phyloP scores from a whole-genome alignment of 345 rosid genomes.

The Boechera retrofracta region DNA sequence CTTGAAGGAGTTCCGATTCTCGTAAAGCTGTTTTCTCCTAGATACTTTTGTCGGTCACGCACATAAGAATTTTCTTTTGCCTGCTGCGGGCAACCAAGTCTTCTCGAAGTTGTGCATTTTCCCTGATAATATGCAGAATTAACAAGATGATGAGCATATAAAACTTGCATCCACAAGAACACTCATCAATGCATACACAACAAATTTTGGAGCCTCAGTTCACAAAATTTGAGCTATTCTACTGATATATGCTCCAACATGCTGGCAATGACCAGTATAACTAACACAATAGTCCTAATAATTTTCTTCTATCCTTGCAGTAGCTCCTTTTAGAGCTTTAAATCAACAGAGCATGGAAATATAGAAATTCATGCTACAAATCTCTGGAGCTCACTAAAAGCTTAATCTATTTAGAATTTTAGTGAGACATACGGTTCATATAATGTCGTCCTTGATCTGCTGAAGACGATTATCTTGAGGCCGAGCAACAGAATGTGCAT shows the following conservation, averaged over 20 bases:
- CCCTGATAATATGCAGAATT: constrained; percentile 49
- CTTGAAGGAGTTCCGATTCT: constrained; percentile 72
- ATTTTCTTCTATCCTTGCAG: not conserved
- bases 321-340: not conserved
- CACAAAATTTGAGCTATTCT: constrained; percentile 5
- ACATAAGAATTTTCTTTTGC: constrained; percentile 68
- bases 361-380: not conserved
- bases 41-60: constrained; percentile 66
- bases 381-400: constrained; percentile 2
- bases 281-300: not conserved
- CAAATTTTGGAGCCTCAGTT: not conserved
- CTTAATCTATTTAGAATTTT: not conserved
- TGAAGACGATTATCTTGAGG: constrained; percentile 60
- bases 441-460: constrained; percentile 67
- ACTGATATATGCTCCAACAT: not conserved
- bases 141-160: not conserved
- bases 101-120: constrained; percentile 66
- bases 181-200: not conserved
- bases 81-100: constrained; percentile 58
- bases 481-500: constrained; percentile 47
- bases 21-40: constrained; percentile 67
- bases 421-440: constrained; percentile 56
- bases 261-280: constrained; percentile 10
- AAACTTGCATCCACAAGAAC: not conserved
- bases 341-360: not conserved